phyloP scores from a whole-genome alignment of 1,139 yeast genomes.

The Petasospora fabianii region DNA sequence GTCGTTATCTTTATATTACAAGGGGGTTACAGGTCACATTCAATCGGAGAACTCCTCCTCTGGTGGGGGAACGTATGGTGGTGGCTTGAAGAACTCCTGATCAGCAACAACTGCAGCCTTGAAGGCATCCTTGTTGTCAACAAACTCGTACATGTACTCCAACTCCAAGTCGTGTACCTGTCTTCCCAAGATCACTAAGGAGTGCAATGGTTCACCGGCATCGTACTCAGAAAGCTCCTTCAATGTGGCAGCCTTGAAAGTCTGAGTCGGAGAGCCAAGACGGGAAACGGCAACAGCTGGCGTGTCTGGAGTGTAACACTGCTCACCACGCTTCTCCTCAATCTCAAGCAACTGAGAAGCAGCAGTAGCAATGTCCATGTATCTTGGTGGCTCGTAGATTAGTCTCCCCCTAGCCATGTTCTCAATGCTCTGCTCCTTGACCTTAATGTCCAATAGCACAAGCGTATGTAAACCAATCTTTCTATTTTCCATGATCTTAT shows the following conservation, averaged over 20 bases:
- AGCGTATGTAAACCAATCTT: conserved; percentile 88
- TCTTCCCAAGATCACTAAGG: conserved; percentile 86
- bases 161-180: conserved; percentile 91
- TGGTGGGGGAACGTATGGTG: conserved; percentile 38
- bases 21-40: no score
- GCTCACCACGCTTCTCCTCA: conserved; percentile 69
- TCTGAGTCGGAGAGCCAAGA: conserved; percentile 81
- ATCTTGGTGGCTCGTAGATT: conserved; percentile 94
- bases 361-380: conserved; percentile 89
- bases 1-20: no score
- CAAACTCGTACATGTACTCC: conserved; percentile 77
- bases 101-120: conserved; percentile 59
- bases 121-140: conserved; percentile 61
- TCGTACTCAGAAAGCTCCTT: conserved; percentile 73
- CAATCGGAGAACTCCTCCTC: conserved; percentile 30
- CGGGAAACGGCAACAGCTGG: conserved; percentile 94
- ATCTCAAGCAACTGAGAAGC: conserved; percentile 83
- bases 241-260: conserved; percentile 82
- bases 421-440: conserved; percentile 92
- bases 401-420: conserved; percentile 91
- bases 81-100: conserved; percentile 67
- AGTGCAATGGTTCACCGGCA: conserved; percentile 92
- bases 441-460: conserved; percentile 85
- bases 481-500: conserved; percentile 85
- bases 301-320: conserved; percentile 78